phyloP scores from a whole-genome alignment of 768 basidiomycete genomes.

The Cyclocybe cylindracea region DNA sequence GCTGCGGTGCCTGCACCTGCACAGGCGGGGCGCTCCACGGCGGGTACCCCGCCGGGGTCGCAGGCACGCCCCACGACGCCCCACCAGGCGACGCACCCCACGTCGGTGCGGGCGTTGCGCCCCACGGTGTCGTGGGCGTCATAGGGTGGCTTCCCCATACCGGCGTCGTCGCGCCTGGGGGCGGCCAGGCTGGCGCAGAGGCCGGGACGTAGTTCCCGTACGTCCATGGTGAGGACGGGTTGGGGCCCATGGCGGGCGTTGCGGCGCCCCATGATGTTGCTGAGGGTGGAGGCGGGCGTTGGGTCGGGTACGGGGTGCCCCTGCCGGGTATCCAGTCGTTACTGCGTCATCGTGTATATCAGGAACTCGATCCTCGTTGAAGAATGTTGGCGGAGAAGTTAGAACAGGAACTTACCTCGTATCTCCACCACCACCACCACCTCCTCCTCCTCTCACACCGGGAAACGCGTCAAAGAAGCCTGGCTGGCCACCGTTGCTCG shows the following conservation, averaged over 20 bases:
- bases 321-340: not conserved
- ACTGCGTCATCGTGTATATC: too few species aligned
- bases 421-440: too few species aligned
- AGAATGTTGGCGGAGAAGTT: too few species aligned
- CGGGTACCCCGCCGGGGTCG: conserved; percentile 9
- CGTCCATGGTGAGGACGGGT: too few species aligned
- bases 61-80: not conserved
- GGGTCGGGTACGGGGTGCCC: too few species aligned
- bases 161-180: conserved; percentile 6
- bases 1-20: not conserved
- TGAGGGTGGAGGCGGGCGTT: too few species aligned
- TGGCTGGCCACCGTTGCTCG: conserved; percentile 31
- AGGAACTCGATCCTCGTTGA: too few species aligned
- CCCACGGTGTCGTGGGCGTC: conserved; percentile 2
- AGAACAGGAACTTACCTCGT: conserved; percentile 8
- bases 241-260: too few species aligned
- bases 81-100: not conserved
- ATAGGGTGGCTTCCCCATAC: not conserved
- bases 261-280: too few species aligned
- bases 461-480: conserved; percentile 19
- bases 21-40: conserved; percentile 16
- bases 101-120: conserved; percentile 6
- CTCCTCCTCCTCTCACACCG: conserved; percentile 3
- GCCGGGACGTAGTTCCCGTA: not conserved
- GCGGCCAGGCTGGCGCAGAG: conserved; percentile 15